Base-by-base conservation (phyloP, 1,139 yeast genomes). In the Dujonia santamariae region DNA sequence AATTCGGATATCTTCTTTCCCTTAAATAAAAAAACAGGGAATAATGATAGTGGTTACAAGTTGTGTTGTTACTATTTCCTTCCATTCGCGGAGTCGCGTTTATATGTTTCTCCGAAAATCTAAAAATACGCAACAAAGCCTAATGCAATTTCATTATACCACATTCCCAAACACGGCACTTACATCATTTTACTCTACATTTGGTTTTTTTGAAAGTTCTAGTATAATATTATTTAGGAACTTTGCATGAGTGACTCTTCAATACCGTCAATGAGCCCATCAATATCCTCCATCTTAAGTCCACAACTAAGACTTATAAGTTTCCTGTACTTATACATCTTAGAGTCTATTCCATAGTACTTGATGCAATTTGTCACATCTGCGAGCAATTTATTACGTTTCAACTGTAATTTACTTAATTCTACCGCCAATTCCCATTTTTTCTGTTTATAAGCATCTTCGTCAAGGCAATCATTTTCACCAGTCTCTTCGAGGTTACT, bases 291-390 rank as follows among this genome's bases (percentile, higher is more conserved):
- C 21, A 80, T 71, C 37, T 78, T 77, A 40, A 87, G 72, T 3
- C 87, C 95, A 48, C 97, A 87, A 39, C 94, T 83, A 41, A 81
- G 72, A 34, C 96, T 80, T 31, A 92, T 80, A 44, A 92, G 68
- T 50, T 79, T 78, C 45, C 95, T 73, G 62, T 88, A 90, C 51
- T 86, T 84, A 53, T 80, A 77, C 76, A 88, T 80, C 56, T 84
- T 85, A 14, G 53, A 50, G 46, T 66, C 71, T 37, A 68, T 56
- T 3, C 73, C 74, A 46, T 54, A 65, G 37, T 47, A 46, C 37
- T 57, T 64, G 32, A 71, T 58, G 17, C 64, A 56, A 5, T 55
- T 43, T 7, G 67, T 54, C 22, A 77, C 61, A 4, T 36, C 38
- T 8, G 27, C 15, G 16, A 36, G 36, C 36, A 72, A 55, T 21